Base-by-base conservation (phyloP, 768 basidiomycete genomes). In the Hericium erinaceus region DNA sequence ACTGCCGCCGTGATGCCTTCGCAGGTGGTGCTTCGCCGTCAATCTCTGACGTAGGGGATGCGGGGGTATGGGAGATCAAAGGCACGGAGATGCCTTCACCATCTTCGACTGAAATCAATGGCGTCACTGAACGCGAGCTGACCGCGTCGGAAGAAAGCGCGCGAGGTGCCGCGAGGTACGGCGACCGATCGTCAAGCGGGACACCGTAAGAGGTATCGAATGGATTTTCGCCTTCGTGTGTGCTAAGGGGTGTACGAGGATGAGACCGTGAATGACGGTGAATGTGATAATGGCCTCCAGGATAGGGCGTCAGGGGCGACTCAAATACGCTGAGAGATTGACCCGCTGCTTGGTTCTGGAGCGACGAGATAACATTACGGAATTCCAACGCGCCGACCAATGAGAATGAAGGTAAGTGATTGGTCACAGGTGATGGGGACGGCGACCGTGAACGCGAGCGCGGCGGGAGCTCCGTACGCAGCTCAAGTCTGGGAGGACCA, bases 321-420 rank as follows among this genome's bases (percentile, higher is more conserved):
- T 89, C 87, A 61, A 92, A 92, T 3, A 83, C 73, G 58, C 70
- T 77, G 51, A 91, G 73, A 0, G 82, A 78, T 0, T 79, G 71
- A 0, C 75, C 75, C 2, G 81, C 77, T 10, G 86, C 85, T 64
- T 94, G 83, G 52, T 77, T 77, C 61, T 84, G 82, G 22, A 99
- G 75, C 0, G 87, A 85, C 11, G 87, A 78, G 20, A 99, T 87
- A 22, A 98, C 89, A 58, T 94, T 87, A 16, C 94, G 80, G 72
- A 99, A 99, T 70, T 99, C 97, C 48, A 99, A 80, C 0, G 97
- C 97, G 9, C 95, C 92, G 4, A 98, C 81, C 2, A 99, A 80
- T 2, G 95, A 98, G 65, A 92, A 92, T 0, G 88, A 90, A 2
- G 88, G 89, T 71, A 92, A 79, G 59, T 82, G 80, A 10, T 71